Conservation (phyloP, 306 rosid genomes). For the Trifolium subterraneum region DNA sequence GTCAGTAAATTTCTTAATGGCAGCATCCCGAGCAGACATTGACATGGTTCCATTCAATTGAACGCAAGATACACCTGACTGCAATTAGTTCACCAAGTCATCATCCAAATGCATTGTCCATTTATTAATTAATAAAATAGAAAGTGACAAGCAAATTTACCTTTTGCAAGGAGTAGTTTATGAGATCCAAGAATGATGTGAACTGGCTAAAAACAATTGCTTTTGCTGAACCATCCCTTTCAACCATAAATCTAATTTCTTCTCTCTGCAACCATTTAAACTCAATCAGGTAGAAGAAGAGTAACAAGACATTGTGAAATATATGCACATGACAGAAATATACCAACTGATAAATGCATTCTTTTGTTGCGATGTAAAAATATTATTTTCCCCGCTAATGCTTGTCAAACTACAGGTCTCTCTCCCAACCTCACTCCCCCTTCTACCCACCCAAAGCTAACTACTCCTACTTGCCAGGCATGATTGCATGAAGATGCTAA, state of each 20-base stretch:
- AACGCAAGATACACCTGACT: conserved; percentile 83
- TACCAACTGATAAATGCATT: not conserved
- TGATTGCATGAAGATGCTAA: not conserved
- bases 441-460: not conserved
- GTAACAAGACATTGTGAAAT: not conserved
- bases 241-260: conserved; percentile 92
- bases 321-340: conserved; percentile 17
- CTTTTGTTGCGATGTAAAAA: not conserved
- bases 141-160: conserved; percentile 46
- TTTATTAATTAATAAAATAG: conserved; percentile 21
- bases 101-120: not conserved
- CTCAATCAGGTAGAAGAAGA: conserved; percentile 27
- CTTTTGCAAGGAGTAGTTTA: conserved; percentile 76
- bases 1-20: conserved; percentile 72
- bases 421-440: conserved; percentile 4
- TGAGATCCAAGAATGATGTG: conserved; percentile 94
- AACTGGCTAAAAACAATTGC: conserved; percentile 96
- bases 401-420: not conserved
- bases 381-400: not conserved
- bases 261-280: conserved; percentile 67
- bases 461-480: conserved; percentile 22
- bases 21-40: conserved; percentile 72
- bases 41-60: conserved; percentile 91
- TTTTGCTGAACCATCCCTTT: conserved; percentile 94
- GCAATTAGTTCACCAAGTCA: conserved; percentile 49